Conservation (phyloP, 495 filamentous ascomycete species). For the Copromyces sp. region DNA sequence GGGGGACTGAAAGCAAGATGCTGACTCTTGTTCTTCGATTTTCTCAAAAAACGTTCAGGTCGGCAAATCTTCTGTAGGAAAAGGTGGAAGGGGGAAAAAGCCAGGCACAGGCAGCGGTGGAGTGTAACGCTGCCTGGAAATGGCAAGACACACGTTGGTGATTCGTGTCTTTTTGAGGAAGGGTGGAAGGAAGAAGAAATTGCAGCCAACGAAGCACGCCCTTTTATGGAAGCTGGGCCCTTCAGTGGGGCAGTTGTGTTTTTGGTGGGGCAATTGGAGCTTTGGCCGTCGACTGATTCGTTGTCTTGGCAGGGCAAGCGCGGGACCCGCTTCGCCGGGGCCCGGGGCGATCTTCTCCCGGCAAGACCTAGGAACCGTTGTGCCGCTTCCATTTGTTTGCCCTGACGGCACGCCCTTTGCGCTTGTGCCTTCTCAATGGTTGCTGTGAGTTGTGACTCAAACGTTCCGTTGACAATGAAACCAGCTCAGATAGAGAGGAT, state of each 20-base stretch:
- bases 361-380: not conserved
- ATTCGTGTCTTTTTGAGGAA: constrained; percentile 28
- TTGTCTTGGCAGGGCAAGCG: not conserved
- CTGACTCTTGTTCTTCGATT: constrained; percentile 7
- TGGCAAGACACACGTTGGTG: constrained; percentile 11
- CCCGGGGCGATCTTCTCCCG: not conserved
- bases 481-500: not conserved
- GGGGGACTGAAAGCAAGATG: not conserved
- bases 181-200: constrained; percentile 12
- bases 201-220: constrained; percentile 6
- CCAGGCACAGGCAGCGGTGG: not conserved
- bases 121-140: constrained; percentile 8
- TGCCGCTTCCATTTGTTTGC: not conserved
- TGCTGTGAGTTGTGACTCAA: not conserved
- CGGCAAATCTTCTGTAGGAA: constrained; percentile 9
- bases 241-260: not conserved
- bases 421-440: not conserved
- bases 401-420: not conserved
- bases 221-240: not conserved
- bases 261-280: not conserved
- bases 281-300: not conserved
- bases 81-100: constrained; percentile 4
- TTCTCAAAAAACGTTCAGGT: constrained; percentile 16
- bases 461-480: not conserved
- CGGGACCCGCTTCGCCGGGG: not conserved